These are phyloP conservation scores for Excoecaria agallocha DNA, from an alignment of 345 rosid genomes.

Conservation along the genomic window DNA sequence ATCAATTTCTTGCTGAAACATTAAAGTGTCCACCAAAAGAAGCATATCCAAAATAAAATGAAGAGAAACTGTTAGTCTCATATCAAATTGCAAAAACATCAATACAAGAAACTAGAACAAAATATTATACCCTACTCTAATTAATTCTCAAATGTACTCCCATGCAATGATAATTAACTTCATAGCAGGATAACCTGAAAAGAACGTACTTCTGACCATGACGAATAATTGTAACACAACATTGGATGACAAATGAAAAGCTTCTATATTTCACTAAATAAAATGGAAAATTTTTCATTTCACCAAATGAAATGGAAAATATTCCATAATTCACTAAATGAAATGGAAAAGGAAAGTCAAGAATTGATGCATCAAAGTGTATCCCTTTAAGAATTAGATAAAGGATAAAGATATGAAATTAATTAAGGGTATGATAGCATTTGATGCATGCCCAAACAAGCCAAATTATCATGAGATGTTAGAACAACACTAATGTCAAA, in stretches of 20 bases:
- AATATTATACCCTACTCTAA: neutral
- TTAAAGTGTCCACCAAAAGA: conserved; percentile 28
- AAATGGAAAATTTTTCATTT: too few species aligned
- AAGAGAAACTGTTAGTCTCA: conserved; percentile 30
- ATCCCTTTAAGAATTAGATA: neutral
- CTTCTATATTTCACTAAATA: neutral
- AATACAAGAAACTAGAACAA: conserved; percentile 5
- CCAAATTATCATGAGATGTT: neutral
- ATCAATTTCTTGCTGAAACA: conserved; percentile 96
- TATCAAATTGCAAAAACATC: conserved; percentile 10
- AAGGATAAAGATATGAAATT: neutral
- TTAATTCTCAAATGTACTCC: neutral
- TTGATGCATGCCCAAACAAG: too few species aligned
- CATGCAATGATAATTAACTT: neutral
- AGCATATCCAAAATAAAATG: conserved; percentile 31
- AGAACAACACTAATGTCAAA: neutral
- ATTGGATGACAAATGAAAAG: neutral
- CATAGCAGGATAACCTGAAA: neutral
- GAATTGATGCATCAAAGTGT: neutral
- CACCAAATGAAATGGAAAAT: neutral
- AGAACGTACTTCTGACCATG: neutral
- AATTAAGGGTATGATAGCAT: neutral
- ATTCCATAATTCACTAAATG: neutral
- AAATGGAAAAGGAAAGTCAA: neutral
- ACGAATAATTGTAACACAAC: neutral